A percentile compares a stretch with the other conserved stretches of the same genome.
Conservation (phyloP, 108 stramenopile genomes). For the Chaetoceros muelleri region DNA sequence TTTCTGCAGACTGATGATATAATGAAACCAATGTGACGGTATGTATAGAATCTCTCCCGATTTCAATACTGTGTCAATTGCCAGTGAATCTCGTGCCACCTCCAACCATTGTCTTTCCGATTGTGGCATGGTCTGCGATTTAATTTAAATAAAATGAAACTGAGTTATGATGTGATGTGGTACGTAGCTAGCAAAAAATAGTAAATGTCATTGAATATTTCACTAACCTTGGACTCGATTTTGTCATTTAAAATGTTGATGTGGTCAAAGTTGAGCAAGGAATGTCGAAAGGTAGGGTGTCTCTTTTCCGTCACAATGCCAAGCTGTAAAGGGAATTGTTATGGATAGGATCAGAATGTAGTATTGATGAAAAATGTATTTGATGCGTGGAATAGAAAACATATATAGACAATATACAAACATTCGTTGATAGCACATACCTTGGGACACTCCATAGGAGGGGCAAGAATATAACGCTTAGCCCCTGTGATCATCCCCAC, state of each 20-base stretch:
- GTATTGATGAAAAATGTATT: not conserved
- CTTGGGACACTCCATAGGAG: slow-evolving; percentile 43
- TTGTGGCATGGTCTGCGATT: slow-evolving; percentile 29
- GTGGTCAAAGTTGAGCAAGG: slow-evolving; percentile 72
- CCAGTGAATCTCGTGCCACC: slow-evolving; percentile 23
- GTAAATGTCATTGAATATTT: not conserved
- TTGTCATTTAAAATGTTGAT: slow-evolving; percentile 39
- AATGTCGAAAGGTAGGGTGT: slow-evolving; percentile 78
- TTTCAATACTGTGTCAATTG: slow-evolving; percentile 81
- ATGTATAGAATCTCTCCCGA: slow-evolving; percentile 86
- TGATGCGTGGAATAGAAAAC: slow-evolving; percentile 6
- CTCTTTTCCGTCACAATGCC: slow-evolving; percentile 48
- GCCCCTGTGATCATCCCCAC: slow-evolving; percentile 89
- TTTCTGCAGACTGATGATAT: slow-evolving; percentile 79
- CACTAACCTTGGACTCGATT: slow-evolving; percentile 12
- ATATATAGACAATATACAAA: too few relatives aligned
- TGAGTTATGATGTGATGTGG: too few relatives aligned
- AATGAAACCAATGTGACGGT: slow-evolving; percentile 92
- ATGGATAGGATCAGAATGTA: slow-evolving; percentile 83
- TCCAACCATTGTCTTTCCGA: slow-evolving; percentile 61
- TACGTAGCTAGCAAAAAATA: too few relatives aligned
- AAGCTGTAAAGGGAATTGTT: slow-evolving; percentile 52
- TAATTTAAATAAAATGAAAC: too few relatives aligned
- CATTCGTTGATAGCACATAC: not conserved
- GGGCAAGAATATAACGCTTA: slow-evolving; percentile 80